A percentile compares a stretch with the other conserved stretches of the same genome.
Conservation (phyloP, 352 stramenopile species). For the Globisporangium apiculatum region DNA sequence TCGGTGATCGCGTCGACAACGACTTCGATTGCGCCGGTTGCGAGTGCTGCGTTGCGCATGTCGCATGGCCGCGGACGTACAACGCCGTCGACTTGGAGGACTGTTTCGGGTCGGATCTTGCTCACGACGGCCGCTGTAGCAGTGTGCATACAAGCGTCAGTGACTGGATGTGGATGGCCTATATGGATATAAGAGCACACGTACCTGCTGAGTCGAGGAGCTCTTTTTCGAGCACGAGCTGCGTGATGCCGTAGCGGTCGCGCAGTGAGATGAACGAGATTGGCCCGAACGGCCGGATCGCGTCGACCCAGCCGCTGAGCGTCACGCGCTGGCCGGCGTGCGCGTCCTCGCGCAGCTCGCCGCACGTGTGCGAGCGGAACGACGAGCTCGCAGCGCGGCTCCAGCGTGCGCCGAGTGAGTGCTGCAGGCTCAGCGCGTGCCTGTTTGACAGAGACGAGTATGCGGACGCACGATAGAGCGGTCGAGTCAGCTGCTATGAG, state of each 20-base stretch:
- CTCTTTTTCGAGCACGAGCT: conserved; percentile 72
- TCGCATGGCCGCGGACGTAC: conserved; percentile 48
- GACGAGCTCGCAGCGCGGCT: conserved; percentile 16
- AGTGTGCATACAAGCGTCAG: no score
- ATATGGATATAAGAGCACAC: neutral
- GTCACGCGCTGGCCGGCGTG: conserved; percentile 49
- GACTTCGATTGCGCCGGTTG: conserved; percentile 69
- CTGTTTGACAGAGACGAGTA: neutral
- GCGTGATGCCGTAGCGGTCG: conserved; percentile 71
- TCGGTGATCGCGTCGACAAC: conserved; percentile 50
- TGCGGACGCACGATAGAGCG: no score
- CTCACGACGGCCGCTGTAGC: conserved; percentile 30
- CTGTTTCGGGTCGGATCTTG: conserved; percentile 55
- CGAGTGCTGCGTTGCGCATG: conserved; percentile 69
- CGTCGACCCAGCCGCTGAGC: conserved; percentile 78
- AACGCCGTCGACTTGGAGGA: conserved; percentile 55
- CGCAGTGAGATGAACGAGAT: conserved; percentile 80
- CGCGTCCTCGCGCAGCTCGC: conserved; percentile 41
- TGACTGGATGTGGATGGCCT: no score
- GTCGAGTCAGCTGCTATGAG: no score
- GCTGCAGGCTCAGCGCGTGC: conserved; percentile 1
- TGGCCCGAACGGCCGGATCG: conserved; percentile 62
- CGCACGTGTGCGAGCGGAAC: conserved; percentile 72
- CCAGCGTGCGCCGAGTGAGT: conserved; percentile 6
- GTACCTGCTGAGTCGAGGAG: conserved; percentile 31